Base-by-base conservation (phyloP, 2,329 filamentous ascomycete genomes). In the Coniochaeta ligniaria region DNA sequence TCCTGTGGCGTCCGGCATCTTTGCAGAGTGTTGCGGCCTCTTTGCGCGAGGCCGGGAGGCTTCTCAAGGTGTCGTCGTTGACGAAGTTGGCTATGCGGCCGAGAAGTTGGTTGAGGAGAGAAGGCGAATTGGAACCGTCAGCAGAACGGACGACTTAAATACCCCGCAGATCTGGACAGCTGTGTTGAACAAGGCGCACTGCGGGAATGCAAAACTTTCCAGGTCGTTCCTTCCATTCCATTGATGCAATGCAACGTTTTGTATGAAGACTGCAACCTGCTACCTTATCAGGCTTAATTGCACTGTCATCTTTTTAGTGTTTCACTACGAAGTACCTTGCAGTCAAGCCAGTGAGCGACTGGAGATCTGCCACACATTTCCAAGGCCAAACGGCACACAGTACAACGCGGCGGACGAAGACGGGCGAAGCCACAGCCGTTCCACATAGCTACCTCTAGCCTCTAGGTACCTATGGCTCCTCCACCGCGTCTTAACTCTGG, bases 11-110 rank as follows among this genome's bases (percentile, higher is more conserved):
- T 64, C 64, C 59, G 17, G 68, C 69, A 71, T 72, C 68, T 65
- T 69, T 69, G 67, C 68, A 71, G 63, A 60, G 61, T 69, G 62
- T 36, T 16, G 64, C 63, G 68, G 70, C 68, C 70, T 68, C 70
- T 62, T 54, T 56, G 52, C 61, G 31, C 35, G 70, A 72, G 70
- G 70, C 69, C 70, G 65, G 62, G 52, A 41, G 62, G 57, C 47
- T 59, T 38, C 1, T 28, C 12, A 57, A 24, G 17, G 28, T 57
- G 54, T 52, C 47, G 47, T 47, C 43, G 43, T 59, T 43, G 57
- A 59, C 16, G 16, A 45, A 47, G 16, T 17, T 20, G 43, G 20
- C 24, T 3, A 2, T 22, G 17, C n/a, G 20, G 20, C 43, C n/a
- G n/a, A 14, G n/a, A 47, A 47, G 4, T 47, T 47, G 24, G 43